Percentiles rank a stretch among this genome's conserved stretches.
Conservation (phyloP, 768 basidiomycete species). For the Strobilomyces confusus region DNA sequence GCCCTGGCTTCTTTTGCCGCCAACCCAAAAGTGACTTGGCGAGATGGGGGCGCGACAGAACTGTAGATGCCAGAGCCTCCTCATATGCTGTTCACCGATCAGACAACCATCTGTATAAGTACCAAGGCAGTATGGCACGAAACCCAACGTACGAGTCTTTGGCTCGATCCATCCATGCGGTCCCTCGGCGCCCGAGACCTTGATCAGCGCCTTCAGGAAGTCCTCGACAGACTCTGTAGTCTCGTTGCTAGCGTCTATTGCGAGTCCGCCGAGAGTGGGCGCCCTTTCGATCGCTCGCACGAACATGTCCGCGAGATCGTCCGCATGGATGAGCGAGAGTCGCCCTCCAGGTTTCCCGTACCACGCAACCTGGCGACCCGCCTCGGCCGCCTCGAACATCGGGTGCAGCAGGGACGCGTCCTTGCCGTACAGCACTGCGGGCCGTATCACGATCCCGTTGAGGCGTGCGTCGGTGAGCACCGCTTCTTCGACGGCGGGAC, state of each 20-base stretch:
- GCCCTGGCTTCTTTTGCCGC: conserved; percentile 28
- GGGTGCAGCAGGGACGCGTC: conserved; percentile 19
- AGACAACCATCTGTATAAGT: background rate
- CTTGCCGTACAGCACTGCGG: conserved; percentile 29
- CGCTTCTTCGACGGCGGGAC: conserved; percentile 14
- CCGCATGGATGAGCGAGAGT: conserved; percentile 28
- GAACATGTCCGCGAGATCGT: conserved; percentile 35
- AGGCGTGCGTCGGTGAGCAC: conserved; percentile 16
- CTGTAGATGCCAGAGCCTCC: conserved; percentile 20
- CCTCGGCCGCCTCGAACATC: conserved; percentile 24
- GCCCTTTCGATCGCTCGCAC: conserved; percentile 32
- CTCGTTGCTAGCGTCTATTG: conserved; percentile 31
- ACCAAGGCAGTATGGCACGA: background rate
- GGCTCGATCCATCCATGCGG: conserved; percentile 20
- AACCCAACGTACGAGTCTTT: conserved; percentile 18
- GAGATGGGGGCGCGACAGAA: conserved; percentile 20
- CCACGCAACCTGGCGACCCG: conserved; percentile 18
- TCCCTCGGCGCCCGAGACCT: conserved; percentile 27
- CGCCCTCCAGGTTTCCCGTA: conserved; percentile 24
- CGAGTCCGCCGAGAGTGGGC: conserved; percentile 25
- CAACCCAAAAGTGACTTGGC: conserved; percentile 33
- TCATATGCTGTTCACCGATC: conserved; percentile 17
- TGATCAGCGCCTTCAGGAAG: conserved; percentile 23
- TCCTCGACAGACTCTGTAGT: conserved; percentile 27
- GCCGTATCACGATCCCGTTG: conserved; percentile 34